Conservation (phyloP, 768 basidiomycete genomes). For the Collybia nuda region DNA sequence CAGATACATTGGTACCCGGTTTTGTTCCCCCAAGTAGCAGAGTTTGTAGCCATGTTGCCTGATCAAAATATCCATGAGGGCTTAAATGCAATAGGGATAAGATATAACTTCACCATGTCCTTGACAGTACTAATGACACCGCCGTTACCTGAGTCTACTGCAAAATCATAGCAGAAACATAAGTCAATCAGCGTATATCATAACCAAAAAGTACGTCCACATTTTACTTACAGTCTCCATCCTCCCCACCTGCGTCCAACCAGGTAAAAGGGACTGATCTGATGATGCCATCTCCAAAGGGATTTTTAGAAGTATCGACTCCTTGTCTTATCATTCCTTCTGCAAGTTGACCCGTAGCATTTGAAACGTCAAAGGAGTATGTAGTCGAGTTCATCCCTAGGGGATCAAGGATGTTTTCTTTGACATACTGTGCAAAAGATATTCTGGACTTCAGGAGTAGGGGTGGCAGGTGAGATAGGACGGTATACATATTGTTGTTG, state of each 20-base stretch:
- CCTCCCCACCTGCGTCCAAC: constrained; percentile 19
- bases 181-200: no score
- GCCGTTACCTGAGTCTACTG: constrained; percentile 19
- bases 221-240: constrained; percentile 16
- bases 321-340: constrained; percentile 20
- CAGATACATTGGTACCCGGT: constrained; percentile 17
- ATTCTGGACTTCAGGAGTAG: constrained; percentile 16
- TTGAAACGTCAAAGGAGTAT: constrained; percentile 23
- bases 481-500: constrained; percentile 26
- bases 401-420: constrained; percentile 24
- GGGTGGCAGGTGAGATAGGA: constrained; percentile 23
- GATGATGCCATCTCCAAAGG: constrained; percentile 19
- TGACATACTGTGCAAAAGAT: constrained; percentile 23
- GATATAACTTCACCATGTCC: constrained; percentile 18
- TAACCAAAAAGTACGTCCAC: no score
- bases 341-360: constrained; percentile 21
- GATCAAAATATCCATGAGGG: no score
- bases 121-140: constrained; percentile 27
- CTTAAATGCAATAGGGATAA: no score
- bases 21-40: constrained; percentile 23
- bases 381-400: constrained; percentile 27
- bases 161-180: constrained; percentile 8
- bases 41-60: constrained; percentile 27
- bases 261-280: constrained; percentile 13
- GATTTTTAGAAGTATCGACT: constrained; percentile 16